Evolutionary conservation across 1,284 basidiomycete species (phyloP).

Genomic region (Moesziomyces globuligerus): DNA sequence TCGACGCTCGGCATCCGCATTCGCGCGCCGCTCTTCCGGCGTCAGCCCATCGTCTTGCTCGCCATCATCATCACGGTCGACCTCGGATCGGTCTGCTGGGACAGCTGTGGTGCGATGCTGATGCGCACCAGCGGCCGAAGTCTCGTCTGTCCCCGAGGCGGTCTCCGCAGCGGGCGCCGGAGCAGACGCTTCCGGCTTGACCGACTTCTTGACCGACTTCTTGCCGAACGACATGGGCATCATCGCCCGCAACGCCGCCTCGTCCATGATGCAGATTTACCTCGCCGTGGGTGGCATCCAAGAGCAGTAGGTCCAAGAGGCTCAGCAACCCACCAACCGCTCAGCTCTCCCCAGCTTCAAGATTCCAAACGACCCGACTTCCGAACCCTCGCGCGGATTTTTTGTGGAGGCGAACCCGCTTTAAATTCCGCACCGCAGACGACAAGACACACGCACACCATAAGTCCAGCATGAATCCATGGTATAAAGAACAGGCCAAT

Average conservation of each 20-base stretch:
- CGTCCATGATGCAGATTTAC: slow-evolving; percentile 51
- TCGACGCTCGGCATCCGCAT: slow-evolving; percentile 12
- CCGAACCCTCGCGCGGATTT: neutral
- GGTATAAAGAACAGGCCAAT: too few species aligned
- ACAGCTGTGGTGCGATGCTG: too few species aligned
- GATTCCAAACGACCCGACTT: neutral
- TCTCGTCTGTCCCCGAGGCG: neutral
- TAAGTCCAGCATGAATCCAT: too few species aligned
- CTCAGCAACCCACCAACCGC: neutral
- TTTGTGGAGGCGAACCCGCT: neutral
- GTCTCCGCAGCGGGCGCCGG: neutral
- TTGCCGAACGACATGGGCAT: slow-evolving; percentile 61
- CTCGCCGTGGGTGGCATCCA: neutral
- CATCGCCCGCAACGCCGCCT: slow-evolving; percentile 62
- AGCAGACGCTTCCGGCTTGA: neutral
- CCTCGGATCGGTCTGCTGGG: neutral
- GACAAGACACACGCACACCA: too few species aligned
- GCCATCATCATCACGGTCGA: slow-evolving; percentile 18
- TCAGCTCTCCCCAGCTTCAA: too few species aligned
- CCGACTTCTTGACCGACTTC: slow-evolving; percentile 12
- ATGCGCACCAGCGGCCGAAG: neutral
- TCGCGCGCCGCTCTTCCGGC: slow-evolving; percentile 50
- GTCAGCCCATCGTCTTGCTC: slow-evolving; percentile 57
- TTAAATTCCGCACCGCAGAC: too few species aligned
- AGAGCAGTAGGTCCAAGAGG: neutral